Base-by-base conservation (phyloP, 148 eudicot genomes). In the Chenopodium berlandieri region DNA sequence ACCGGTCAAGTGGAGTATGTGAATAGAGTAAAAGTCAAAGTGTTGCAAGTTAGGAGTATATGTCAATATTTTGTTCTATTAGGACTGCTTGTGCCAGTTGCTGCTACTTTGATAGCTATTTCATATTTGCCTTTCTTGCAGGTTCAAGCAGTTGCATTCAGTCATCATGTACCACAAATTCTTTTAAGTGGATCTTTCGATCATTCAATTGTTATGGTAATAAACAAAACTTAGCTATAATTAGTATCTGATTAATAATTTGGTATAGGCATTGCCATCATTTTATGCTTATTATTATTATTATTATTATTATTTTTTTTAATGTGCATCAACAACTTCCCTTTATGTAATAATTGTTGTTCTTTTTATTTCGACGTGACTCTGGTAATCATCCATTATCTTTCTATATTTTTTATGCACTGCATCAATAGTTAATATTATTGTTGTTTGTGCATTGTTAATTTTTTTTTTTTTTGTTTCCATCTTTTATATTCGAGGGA, bases 121-220 rank as follows among this genome's bases (percentile, higher is more conserved):
- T 87, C 44, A 34, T 79, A 4, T 47, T 17, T 70, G 34, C 62
- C 30, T 78, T 81, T 12, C 65, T 77, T 85, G 86, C 90, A 96
- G 99, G 99, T 96, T 78, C 99, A 96, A 92, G 93, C 98, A 66
- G 94, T 96, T 86, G 99, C 98, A 17, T 96, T 95, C 91, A 94
- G 84, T 88, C 91, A 84, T 85, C 89, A 86, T 80, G 97, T 79
- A n/a, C 97, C 94, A 40, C 89, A 90, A 85, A 89, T 93, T 82
- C 89, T 96, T 83, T 90, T 96, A 23, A 96, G 95, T 83, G 99
- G 99, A 78, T 96, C 99, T 72, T 96, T 96, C 47, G 99, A 96
- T 94, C 97, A 90, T 86, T 80, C 99, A n/a, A 86, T 96, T 9
- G 92, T 91, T 83, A 84, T 96, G 99, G 99, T 96, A 90, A 87